Conservation (phyloP, 148 eudicot genomes). For the Rhododendron williamsianum region DNA sequence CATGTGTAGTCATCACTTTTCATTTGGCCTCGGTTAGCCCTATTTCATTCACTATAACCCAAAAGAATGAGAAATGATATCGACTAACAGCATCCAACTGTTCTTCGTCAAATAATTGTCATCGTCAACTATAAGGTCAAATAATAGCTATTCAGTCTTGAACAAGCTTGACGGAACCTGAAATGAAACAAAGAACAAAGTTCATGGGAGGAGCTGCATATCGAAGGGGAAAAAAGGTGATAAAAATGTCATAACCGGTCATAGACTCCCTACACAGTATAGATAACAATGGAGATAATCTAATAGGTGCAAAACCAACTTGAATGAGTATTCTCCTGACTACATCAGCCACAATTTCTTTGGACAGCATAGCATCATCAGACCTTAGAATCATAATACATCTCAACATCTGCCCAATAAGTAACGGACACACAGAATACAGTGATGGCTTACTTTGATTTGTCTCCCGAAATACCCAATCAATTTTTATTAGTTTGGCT, state of each 20-base stretch:
- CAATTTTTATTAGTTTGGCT: neutral
- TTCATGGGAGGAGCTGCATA: conserved; percentile 5
- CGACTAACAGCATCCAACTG: neutral
- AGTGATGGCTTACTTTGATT: neutral
- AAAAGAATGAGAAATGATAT: neutral
- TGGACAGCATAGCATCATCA: neutral
- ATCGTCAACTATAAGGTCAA: neutral
- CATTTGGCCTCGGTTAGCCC: neutral
- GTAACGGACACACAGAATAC: neutral
- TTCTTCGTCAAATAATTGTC: neutral
- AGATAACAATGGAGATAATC: neutral
- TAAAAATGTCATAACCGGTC: neutral
- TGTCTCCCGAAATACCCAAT: neutral
- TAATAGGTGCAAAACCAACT: neutral
- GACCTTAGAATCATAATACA: neutral
- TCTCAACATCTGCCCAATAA: neutral
- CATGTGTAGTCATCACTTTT: neutral
- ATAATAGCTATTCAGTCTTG: conserved; percentile 10
- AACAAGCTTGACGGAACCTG: conserved; percentile 43
- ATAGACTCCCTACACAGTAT: neutral
- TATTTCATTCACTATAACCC: neutral
- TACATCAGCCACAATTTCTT: neutral
- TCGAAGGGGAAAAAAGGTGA: neutral
- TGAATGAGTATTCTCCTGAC: neutral
- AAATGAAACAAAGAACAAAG: conserved; percentile 8